phyloP scores from a whole-genome alignment of 2,329 filamentous ascomycete genomes.

The Aspergillus eucalypticola region DNA sequence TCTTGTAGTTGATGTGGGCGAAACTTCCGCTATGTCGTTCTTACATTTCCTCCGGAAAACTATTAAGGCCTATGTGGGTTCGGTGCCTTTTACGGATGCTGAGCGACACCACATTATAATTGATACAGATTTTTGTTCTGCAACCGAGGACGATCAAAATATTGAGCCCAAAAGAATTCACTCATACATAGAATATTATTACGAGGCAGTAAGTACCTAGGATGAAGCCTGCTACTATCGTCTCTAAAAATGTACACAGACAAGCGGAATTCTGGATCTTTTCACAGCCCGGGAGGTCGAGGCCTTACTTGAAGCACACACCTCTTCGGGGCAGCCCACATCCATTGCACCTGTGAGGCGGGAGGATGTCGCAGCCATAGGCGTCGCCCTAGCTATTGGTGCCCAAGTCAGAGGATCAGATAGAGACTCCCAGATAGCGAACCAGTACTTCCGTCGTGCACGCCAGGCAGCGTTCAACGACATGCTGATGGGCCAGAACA shows the following conservation, averaged over 20 bases:
- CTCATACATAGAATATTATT: neutral
- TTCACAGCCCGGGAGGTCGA: neutral
- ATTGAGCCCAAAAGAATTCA: neutral
- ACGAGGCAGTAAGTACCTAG: neutral
- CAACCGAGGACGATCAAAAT: neutral
- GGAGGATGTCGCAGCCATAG: neutral
- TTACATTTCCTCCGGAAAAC: neutral
- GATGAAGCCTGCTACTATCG: no score
- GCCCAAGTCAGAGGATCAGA: neutral
- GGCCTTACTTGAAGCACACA: neutral
- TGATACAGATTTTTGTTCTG: neutral
- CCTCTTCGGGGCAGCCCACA: no score
- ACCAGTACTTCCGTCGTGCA: neutral
- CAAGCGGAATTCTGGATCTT: neutral
- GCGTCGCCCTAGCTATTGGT: conserved; percentile 8
- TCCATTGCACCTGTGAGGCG: neutral
- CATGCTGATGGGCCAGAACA: neutral
- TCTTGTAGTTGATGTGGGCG: neutral
- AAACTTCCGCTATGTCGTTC: neutral
- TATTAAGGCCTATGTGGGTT: neutral
- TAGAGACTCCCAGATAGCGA: neutral
- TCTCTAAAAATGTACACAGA: neutral
- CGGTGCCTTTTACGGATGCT: neutral
- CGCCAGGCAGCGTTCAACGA: neutral
- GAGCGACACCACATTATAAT: neutral